A percentile compares a stretch with the other conserved stretches of the same genome.
Evolutionary conservation across 2,329 filamentous ascomycete species (phyloP).

Genomic region (Aspergillus flavus): DNA sequence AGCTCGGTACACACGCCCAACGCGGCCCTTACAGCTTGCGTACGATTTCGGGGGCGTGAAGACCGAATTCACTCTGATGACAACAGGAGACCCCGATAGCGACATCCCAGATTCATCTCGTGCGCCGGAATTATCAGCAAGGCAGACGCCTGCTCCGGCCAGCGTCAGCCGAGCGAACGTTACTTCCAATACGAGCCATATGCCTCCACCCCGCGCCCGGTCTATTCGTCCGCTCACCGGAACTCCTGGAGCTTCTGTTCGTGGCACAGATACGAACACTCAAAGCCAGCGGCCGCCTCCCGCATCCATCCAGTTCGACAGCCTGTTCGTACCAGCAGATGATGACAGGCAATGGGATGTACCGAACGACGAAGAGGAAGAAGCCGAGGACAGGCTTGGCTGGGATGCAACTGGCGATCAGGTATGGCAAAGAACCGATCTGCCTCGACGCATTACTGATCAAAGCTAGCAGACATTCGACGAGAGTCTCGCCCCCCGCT

Average conservation of each 20-base stretch:
- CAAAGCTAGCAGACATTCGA: conserved; percentile 34
- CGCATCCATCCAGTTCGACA: conserved; percentile 53
- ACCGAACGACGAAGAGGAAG: conserved; percentile 55
- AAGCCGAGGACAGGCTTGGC: conserved; percentile 62
- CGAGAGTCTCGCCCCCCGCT: conserved; percentile 27
- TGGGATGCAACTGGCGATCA: conserved; percentile 62
- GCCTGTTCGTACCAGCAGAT: conserved; percentile 63
- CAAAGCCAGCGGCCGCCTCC: conserved; percentile 30
- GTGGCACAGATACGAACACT: conserved; percentile 24
- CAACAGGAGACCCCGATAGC: conserved; percentile 57
- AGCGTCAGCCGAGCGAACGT: conserved; percentile 21
- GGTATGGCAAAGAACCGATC: conserved; percentile 33
- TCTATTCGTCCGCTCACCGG: conserved; percentile 38
- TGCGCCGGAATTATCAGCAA: conserved; percentile 43
- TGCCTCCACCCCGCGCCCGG: conserved; percentile 35
- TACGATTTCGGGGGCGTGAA: conserved; percentile 59
- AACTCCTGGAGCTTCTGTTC: conserved; percentile 21
- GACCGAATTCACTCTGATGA: conserved; percentile 68
- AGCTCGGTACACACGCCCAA: conserved; percentile 62
- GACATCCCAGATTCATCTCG: conserved; percentile 44
- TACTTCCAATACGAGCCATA: conserved; percentile 23
- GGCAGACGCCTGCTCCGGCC: conserved; percentile 38
- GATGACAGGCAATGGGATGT: conserved; percentile 65
- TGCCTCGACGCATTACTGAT: background rate
- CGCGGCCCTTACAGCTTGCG: conserved; percentile 61